Base-by-base conservation (phyloP, 495 filamentous ascomycete species). In the Cairneyella variabilis region DNA sequence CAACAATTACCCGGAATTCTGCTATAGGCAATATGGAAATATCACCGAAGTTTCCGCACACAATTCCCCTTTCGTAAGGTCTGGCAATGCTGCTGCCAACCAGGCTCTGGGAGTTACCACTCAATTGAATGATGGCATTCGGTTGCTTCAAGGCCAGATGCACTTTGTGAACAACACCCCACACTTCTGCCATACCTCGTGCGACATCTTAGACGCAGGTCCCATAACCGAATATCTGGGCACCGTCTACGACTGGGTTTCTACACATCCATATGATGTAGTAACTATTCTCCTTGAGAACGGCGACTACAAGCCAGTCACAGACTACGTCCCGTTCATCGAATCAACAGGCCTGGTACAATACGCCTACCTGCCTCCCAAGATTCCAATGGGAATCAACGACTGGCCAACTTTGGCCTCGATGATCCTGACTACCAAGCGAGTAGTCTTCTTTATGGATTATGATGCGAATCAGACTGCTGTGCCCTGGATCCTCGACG, bases 271-370 rank as follows among this genome's bases (percentile, higher is more conserved):
- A 0, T 95, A 89, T 66, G 92, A 97, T 57, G 85, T 96, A 3
- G 81, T 97, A 10, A 96, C 91, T 3, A 83, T 96, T 51, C 69
- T 97, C 3, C 78, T 97, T 37, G 89, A 84, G 22, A 97, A 97
- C 66, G 60, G 56, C 2, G 88, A 90, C 69, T 87, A 62, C 49
- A 41, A 10, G 14, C 21, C 38, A 3, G 53, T 62, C 11, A 42
- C 50, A 7, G 16, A 51, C 3, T 65, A 50, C 30, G 49, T 58
- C 12, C 56, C 59, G 3, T 60, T 60, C 48, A 36, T 97, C 55
- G 68, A 88, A 58, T 71, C 75, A 27, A 83, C 85, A 0, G 91
- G 91, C 8, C 74, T 96, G 17, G 69, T 74, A 25, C 75, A 80
- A 32, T 84, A 84, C 57, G 76, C 86, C 25, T 97, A 90, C 68